Evolutionary conservation across 306 rosid species (phyloP).

Genomic region (Pterocarpus santalinus): DNA sequence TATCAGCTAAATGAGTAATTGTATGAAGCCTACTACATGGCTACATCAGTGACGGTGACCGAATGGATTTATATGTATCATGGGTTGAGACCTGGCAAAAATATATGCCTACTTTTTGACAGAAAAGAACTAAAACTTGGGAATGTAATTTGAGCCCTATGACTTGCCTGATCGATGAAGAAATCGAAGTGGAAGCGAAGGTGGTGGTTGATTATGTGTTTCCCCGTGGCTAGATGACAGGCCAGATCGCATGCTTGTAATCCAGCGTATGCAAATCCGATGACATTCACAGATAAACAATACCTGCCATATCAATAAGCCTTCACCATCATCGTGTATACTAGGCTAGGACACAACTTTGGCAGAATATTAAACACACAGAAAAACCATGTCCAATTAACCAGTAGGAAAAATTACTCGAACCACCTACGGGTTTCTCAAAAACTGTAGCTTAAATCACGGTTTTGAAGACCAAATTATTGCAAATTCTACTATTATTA

Average conservation of each 20-base stretch:
- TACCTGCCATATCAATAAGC: conserved; percentile 67
- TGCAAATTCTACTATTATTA: neutral
- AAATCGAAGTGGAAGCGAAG: conserved; percentile 73
- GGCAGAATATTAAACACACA: neutral
- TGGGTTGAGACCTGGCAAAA: too few species aligned
- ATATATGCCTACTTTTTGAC: neutral
- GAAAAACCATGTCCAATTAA: neutral
- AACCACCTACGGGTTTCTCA: neutral
- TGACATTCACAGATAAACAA: conserved; percentile 78
- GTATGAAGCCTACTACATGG: neutral
- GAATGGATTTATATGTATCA: too few species aligned
- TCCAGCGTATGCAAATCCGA: conserved; percentile 73
- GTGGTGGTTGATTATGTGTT: conserved; percentile 57
- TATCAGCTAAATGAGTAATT: neutral
- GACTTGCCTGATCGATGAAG: conserved; percentile 91
- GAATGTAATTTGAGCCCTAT: neutral
- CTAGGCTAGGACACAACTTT: neutral
- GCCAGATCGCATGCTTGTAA: conserved; percentile 77
- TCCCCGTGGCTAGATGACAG: conserved; percentile 56
- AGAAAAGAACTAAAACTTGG: neutral
- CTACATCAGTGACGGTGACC: too few species aligned
- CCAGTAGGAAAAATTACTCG: neutral
- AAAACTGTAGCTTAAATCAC: neutral
- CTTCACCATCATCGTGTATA: conserved; percentile 2
- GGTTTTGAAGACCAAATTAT: neutral